Evolutionary conservation across 257 asterid species (phyloP), one percentile per base, ranked within the genome.

Genomic region (Fraxinus excelsior): DNA sequence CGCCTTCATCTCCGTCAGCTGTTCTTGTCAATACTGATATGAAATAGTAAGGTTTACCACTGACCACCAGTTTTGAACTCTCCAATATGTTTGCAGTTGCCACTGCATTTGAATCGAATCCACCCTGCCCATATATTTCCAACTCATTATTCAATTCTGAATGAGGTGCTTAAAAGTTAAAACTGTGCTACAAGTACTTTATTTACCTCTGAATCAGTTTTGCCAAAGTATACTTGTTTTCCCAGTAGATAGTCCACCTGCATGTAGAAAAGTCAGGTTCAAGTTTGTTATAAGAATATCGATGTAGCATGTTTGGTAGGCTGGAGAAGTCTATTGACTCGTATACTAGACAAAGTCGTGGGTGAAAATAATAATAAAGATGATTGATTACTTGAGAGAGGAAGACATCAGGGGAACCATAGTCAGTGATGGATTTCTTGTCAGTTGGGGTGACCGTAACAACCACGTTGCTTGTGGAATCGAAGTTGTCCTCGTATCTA

Each of bases 1-100:
- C 98, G 0, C 98, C 98, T 80, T 94, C 97, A 49, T 86, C 91
- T 25, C 98, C 97, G 11, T 94, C 98, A 0, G 98, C 98, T 2
- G 98, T 94, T 82, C 98, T 89, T 34, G 97, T 94, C 88, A 94
- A 77, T 68, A 92, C 88, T 1, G 94, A 77, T 76, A 94, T 18
- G 80, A 23, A 76, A 80, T 91, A 91, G 85, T 91, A 90, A 64
- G 80, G 77, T 35, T 85, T 84, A 35, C 97, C 96, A 1, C 74
- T 86, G 0, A 92, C 31, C 56, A 51, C 84, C 3, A 94, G 90
- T 9, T 89, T 85, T 29, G 97, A 76, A 0, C 87, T 29, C 83
- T 94, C 97, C 83, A 94, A 76, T 69, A 94, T 76, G 92, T 94
- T 94, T 21, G 98, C 98, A 7, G 89, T 75, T 37, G 98, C 97